A percentile compares a stretch with the other conserved stretches of the same genome.
These are phyloP conservation scores for Trypanosoma congolense DNA, from an alignment of 208 protist genomes.

Conservation along the genomic window DNA sequence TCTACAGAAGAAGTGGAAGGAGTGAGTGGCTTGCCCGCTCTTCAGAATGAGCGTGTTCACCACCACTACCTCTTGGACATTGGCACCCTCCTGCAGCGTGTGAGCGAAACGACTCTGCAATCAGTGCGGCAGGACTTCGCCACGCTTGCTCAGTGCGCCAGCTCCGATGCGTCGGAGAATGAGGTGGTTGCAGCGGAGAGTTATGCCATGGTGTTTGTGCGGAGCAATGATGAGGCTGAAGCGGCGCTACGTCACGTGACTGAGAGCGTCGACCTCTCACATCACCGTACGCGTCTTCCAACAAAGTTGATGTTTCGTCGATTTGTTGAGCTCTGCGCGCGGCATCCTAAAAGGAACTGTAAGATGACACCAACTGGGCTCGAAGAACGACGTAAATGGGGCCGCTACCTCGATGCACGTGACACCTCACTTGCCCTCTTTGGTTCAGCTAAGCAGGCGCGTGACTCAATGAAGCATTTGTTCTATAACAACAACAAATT, in stretches of 20 bases:
- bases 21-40: not conserved
- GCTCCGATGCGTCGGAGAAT: slow-evolving; percentile 23
- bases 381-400: slow-evolving; percentile 74
- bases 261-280: slow-evolving; percentile 31
- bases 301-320: slow-evolving; percentile 59
- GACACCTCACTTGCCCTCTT: slow-evolving; percentile 84
- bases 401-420: slow-evolving; percentile 75
- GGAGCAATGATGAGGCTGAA: slow-evolving; percentile 51
- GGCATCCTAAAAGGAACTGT: slow-evolving; percentile 64
- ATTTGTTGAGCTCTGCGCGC: slow-evolving; percentile 62
- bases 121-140: slow-evolving; percentile 34
- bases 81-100: slow-evolving; percentile 40
- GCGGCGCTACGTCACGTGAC: slow-evolving; percentile 46
- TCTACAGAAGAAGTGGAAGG: not conserved
- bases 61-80: slow-evolving; percentile 63
- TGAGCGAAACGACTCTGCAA: slow-evolving; percentile 32
- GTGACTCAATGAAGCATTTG: slow-evolving; percentile 83
- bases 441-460: slow-evolving; percentile 70
- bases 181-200: slow-evolving; percentile 45
- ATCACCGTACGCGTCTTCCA: slow-evolving; percentile 25
- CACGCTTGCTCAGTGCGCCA: slow-evolving; percentile 23
- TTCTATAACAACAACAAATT: slow-evolving; percentile 80
- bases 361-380: slow-evolving; percentile 70
- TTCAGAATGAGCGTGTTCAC: slow-evolving; percentile 8
- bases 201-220: slow-evolving; percentile 53